A percentile compares a stretch with the other conserved stretches of the same genome.
phyloP scores from a whole-genome alignment of 208 protist species.

The Leishmania tropica region DNA sequence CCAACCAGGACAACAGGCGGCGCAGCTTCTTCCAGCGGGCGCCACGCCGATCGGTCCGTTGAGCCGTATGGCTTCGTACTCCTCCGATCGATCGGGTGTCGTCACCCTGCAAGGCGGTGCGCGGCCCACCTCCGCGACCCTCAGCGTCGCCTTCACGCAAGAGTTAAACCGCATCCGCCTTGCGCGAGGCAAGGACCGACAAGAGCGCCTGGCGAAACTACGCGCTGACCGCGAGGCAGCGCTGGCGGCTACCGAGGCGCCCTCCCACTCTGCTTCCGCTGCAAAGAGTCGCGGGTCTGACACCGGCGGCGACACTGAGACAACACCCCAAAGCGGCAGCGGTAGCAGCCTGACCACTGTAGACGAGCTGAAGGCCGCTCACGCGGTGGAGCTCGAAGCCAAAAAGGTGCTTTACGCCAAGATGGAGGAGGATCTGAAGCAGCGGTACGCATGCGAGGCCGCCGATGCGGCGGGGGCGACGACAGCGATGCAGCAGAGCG shows the following conservation, averaged over 20 bases:
- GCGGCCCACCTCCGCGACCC: constrained; percentile 4
- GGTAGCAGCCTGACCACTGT: not conserved
- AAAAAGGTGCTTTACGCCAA: constrained; percentile 35
- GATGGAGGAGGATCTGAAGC: constrained; percentile 46
- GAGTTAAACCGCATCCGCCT: constrained; percentile 36
- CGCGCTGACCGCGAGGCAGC: constrained; percentile 28
- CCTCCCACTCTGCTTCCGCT: not conserved
- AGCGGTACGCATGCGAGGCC: constrained; percentile 38
- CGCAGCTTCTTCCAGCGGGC: not conserved
- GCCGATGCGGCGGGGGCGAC: constrained; percentile 24
- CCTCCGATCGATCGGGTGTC: constrained; percentile 14
- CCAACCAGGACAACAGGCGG: constrained; percentile 4
- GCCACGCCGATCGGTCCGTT: not conserved
- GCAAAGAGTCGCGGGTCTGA: constrained; percentile 7
- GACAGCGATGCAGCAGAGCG: constrained; percentile 34
- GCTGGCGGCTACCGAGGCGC: constrained; percentile 11
- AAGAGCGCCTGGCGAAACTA: constrained; percentile 37
- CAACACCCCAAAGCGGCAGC: not conserved
- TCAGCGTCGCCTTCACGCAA: constrained; percentile 29
- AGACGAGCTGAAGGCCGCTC: constrained; percentile 35
- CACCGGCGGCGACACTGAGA: not conserved
- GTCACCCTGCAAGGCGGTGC: constrained; percentile 13
- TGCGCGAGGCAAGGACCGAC: constrained; percentile 32
- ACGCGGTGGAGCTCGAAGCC: constrained; percentile 27
- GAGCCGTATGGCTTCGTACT: constrained; percentile 6